Conservation (phyloP, 495 filamentous ascomycete genomes). For the Xylaria telfairii region DNA sequence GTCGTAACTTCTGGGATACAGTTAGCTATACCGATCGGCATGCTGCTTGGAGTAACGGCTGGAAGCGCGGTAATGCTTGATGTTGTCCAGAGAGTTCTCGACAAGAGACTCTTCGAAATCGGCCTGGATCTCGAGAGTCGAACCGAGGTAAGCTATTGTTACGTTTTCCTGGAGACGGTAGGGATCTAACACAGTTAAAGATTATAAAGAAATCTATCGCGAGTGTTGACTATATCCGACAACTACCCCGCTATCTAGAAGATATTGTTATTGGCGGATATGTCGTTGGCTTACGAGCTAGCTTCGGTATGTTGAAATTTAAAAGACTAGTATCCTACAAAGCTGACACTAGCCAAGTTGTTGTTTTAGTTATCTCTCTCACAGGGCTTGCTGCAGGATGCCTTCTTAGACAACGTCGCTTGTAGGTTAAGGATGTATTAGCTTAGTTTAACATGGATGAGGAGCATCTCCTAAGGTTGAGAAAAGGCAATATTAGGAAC, state of each 20-base stretch:
- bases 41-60: constrained; percentile 56
- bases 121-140: constrained; percentile 30
- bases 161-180: neutral
- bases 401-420: constrained; percentile 10
- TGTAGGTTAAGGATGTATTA: neutral
- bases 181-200: constrained; percentile 23
- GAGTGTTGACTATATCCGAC: constrained; percentile 57
- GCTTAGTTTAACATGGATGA: neutral
- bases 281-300: constrained; percentile 43
- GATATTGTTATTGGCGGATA: constrained; percentile 41
- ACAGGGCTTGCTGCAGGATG: constrained; percentile 7
- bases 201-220: constrained; percentile 47
- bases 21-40: constrained; percentile 55
- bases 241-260: constrained; percentile 41
- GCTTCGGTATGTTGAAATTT: constrained; percentile 18
- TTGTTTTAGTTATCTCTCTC: constrained; percentile 19
- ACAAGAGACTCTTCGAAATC: constrained; percentile 28
- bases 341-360: constrained; percentile 6
- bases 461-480: neutral
- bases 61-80: constrained; percentile 52
- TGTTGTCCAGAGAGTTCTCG: constrained; percentile 31
- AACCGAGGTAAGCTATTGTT: constrained; percentile 27
- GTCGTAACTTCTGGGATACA: constrained; percentile 61
- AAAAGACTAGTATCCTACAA: neutral
- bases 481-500: no score